A percentile compares a stretch with the other conserved stretches of the same genome.
Evolutionary conservation across 176 grass and related monocot species (phyloP).

Genomic region (Echinochloa phyllopogon): DNA sequence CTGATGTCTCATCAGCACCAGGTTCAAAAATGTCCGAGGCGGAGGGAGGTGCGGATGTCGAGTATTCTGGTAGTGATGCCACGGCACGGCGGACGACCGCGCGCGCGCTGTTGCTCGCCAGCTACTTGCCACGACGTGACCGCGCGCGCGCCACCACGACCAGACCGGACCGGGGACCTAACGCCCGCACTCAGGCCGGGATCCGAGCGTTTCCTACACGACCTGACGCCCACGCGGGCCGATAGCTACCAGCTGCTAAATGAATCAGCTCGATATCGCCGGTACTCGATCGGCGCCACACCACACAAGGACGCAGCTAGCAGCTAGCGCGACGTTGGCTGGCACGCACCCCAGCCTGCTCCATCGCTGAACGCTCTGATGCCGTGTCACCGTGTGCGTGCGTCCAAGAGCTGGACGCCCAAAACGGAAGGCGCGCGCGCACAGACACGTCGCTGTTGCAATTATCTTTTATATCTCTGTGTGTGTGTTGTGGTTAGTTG

Average conservation of each 20-base stretch:
- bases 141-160: background rate
- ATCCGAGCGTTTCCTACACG: too few species aligned
- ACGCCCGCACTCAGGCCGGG: slow-evolving; percentile 16
- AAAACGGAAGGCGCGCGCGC: background rate
- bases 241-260: too few species aligned
- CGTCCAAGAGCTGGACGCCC: slow-evolving; percentile 19
- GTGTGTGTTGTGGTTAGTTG: background rate
- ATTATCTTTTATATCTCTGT: too few species aligned
- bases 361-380: background rate
- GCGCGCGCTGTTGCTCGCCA: background rate
- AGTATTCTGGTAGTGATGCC: too few species aligned
- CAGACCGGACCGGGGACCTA: slow-evolving; percentile 25
- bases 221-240: too few species aligned
- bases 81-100: background rate
- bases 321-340: slow-evolving; percentile 2
- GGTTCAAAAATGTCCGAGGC: too few species aligned
- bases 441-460: slow-evolving; percentile 9
- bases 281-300: background rate
- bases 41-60: too few species aligned
- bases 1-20: too few species aligned
- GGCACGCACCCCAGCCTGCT: slow-evolving; percentile 34
- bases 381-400: background rate
- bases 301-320: background rate
- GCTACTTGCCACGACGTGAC: background rate
- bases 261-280: too few species aligned